phyloP scores from a whole-genome alignment of 129 eudicot species.

The Calendula officinalis region DNA sequence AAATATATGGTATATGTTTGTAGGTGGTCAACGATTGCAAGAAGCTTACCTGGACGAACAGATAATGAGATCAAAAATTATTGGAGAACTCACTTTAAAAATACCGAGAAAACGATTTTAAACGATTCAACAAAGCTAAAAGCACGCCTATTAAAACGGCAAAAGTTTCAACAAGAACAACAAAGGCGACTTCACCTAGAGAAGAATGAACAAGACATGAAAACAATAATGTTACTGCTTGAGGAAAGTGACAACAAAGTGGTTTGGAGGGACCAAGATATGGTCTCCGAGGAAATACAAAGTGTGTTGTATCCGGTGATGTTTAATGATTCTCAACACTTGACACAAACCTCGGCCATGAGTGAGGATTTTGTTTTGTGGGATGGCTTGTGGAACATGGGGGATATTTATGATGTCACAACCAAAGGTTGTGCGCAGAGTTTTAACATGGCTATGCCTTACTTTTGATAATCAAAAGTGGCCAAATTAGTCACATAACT shows the following conservation, averaged over 20 bases:
- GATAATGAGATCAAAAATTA: slow-evolving; percentile 91
- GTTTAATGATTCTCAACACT: slow-evolving; percentile 35
- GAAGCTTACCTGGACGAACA: slow-evolving; percentile 85
- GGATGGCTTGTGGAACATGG: slow-evolving; percentile 73
- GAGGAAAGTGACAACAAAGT: slow-evolving; percentile 46
- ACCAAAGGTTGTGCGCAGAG: slow-evolving; percentile 36
- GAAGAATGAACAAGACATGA: slow-evolving; percentile 44
- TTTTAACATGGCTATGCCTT: slow-evolving; percentile 30
- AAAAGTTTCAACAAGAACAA: slow-evolving; percentile 67
- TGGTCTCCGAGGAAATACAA: slow-evolving; percentile 33
- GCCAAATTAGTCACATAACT: slow-evolving; percentile 11
- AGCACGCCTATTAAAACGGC: slow-evolving; percentile 53
- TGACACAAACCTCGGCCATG: slow-evolving; percentile 17
- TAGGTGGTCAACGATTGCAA: slow-evolving; percentile 93
- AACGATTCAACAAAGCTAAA: slow-evolving; percentile 46
- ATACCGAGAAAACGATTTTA: slow-evolving; percentile 35
- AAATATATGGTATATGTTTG: slow-evolving; percentile 1
- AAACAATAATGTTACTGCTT: slow-evolving; percentile 39
- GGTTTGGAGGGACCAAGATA: slow-evolving; percentile 30
- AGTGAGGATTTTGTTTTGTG: slow-evolving; percentile 51
- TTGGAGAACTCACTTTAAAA: slow-evolving; percentile 94
- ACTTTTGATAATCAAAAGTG: slow-evolving; percentile 30
- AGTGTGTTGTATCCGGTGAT: slow-evolving; percentile 33
- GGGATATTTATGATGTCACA: slow-evolving; percentile 43
- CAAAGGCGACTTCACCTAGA: slow-evolving; percentile 40